Conservation (phyloP, 805 yeast genomes). For the Yamadazyma sp. region DNA sequence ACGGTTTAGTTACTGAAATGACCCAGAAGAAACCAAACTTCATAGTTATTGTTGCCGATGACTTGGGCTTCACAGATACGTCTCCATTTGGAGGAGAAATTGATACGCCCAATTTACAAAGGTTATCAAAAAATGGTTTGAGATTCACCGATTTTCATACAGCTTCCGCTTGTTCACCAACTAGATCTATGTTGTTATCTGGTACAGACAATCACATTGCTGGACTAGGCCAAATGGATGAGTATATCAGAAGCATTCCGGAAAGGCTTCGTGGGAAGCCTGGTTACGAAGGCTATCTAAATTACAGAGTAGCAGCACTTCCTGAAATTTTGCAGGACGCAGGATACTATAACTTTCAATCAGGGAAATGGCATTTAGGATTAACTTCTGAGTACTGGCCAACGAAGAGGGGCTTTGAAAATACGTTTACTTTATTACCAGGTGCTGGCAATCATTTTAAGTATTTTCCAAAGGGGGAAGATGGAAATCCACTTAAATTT, state of each 20-base stretch:
- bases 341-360: conserved; percentile 50
- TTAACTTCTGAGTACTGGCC: conserved; percentile 49
- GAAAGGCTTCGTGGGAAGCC: conserved; percentile 44
- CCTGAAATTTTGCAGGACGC: conserved; percentile 50
- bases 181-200: conserved; percentile 58
- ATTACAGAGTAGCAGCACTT: conserved; percentile 51
- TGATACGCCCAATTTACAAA: conserved; percentile 51
- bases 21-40: conserved; percentile 42
- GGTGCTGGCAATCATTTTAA: conserved; percentile 61
- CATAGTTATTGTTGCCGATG: conserved; percentile 59
- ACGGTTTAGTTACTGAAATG: neutral
- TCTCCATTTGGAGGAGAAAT: conserved; percentile 59
- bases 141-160: conserved; percentile 60
- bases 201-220: conserved; percentile 66
- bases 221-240: conserved; percentile 60
- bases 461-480: conserved; percentile 37
- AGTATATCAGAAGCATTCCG: conserved; percentile 38
- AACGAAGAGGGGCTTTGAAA: conserved; percentile 48
- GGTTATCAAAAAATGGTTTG: conserved; percentile 44
- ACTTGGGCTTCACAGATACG: conserved; percentile 58
- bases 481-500: conserved; percentile 31
- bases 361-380: conserved; percentile 67
- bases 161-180: conserved; percentile 66
- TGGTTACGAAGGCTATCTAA: conserved; percentile 57
- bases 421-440: conserved; percentile 49